These are phyloP conservation scores for Asterophora lycoperdoides DNA, from an alignment of 768 basidiomycete genomes.

Conservation along the genomic window DNA sequence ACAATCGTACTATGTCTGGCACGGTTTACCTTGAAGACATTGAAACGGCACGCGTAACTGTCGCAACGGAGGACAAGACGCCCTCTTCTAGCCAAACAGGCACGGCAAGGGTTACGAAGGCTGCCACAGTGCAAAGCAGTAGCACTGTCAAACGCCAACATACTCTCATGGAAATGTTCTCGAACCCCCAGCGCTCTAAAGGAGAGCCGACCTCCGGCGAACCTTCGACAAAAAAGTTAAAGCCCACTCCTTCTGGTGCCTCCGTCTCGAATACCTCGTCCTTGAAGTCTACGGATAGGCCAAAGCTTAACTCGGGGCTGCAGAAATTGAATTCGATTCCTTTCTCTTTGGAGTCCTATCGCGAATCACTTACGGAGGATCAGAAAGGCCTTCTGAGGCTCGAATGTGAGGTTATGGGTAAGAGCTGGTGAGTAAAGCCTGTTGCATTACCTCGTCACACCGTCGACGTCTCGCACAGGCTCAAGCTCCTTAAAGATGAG, in stretches of 20 bases:
- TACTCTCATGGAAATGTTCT: constrained; percentile 64
- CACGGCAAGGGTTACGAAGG: neutral
- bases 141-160: constrained; percentile 48
- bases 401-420: constrained; percentile 71
- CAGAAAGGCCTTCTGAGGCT: constrained; percentile 55
- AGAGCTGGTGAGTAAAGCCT: constrained; percentile 52
- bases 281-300: constrained; percentile 11
- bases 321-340: constrained; percentile 60
- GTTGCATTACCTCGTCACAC: neutral
- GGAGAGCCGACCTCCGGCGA: constrained; percentile 22
- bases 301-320: constrained; percentile 15
- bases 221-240: constrained; percentile 45
- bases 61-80: constrained; percentile 9
- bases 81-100: constrained; percentile 3
- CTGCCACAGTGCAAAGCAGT: constrained; percentile 7
- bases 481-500: constrained; percentile 70
- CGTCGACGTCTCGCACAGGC: constrained; percentile 38
- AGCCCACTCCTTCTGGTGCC: constrained; percentile 26
- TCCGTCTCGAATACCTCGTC: constrained; percentile 18
- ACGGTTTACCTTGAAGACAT: constrained; percentile 45
- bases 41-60: constrained; percentile 18
- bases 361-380: constrained; percentile 52
- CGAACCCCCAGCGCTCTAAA: constrained; percentile 23
- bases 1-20: constrained; percentile 12
- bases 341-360: constrained; percentile 55